phyloP scores from a whole-genome alignment of 176 grass and related monocot species.

The Musa troglodytarum region DNA sequence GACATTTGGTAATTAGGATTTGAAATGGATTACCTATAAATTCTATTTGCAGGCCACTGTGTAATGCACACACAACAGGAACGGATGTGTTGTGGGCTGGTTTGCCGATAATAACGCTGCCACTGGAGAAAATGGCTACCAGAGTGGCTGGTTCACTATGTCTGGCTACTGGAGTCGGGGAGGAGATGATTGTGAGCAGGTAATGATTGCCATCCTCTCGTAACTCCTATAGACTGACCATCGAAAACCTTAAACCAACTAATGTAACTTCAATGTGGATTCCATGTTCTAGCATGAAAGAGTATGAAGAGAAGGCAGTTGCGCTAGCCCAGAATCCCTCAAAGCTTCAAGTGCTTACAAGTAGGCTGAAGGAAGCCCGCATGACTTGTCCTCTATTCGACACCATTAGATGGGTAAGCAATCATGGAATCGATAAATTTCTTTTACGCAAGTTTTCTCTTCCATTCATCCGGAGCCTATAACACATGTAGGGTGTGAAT shows the following conservation, averaged over 20 bases:
- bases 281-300: conserved; percentile 34
- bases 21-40: too few relatives aligned
- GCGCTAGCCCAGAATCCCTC: conserved; percentile 41
- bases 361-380: conserved; percentile 55
- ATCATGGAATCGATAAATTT: not conserved
- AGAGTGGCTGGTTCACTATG: conserved; percentile 88
- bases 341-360: conserved; percentile 52
- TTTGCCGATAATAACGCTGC: conserved; percentile 75
- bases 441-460: too few relatives aligned
- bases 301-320: conserved; percentile 78
- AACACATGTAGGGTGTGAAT: too few relatives aligned
- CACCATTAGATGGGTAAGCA: conserved; percentile 61
- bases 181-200: conserved; percentile 81
- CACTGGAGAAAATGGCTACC: conserved; percentile 89
- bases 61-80: conserved; percentile 85
- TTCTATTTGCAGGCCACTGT: conserved; percentile 46
- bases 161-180: conserved; percentile 56
- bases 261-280: too few relatives aligned
- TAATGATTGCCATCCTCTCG: conserved; percentile 8
- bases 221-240: too few relatives aligned
- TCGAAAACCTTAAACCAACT: too few relatives aligned
- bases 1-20: too few relatives aligned
- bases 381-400: conserved; percentile 80
- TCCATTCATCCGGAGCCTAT: not conserved
- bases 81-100: conserved; percentile 86